Base-by-base conservation (phyloP, 2,329 filamentous ascomycete species). In the Monilinia aucupariae region DNA sequence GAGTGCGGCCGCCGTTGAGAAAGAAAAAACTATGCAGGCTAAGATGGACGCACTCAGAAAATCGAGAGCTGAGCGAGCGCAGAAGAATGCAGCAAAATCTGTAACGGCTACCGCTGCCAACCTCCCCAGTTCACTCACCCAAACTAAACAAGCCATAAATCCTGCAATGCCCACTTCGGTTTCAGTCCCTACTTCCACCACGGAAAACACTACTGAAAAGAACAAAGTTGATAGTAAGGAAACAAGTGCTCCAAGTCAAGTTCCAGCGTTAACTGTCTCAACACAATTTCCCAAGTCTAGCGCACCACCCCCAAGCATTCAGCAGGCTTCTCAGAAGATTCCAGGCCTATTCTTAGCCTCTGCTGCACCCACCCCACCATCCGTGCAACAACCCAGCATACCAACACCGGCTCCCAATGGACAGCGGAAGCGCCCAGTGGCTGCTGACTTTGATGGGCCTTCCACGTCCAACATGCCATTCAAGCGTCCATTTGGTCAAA, bases 41-140 rank as follows among this genome's bases (percentile, higher is more conserved):
- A 91, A 91, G 68, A 87, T 96, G 71, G 90, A 91, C 64, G 88
- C 88, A 27, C 77, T 94, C 27, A 85, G 85, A 68, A 86, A 84
- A 69, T 78, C 81, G 43, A 78, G 82, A 39, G 78, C 82, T 70
- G 76, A 75, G 59, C 69, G 79, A 17, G 74, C 76, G 27, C 68
- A 73, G 59, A 68, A 78, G 73, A 69, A 74, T 55, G 64, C 75
- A 72, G 68, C 74, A 71, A 71, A 74, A 63, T 69, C 61, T 50
- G 52, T 61, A 32, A 61, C 64, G 53, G 48, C 65, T 20, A 39
- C 61, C 5, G 30, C 54, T 50, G 27, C 59, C 20, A 60, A 37
- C 17, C 58, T 64, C 22, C 32, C 45, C 15, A 62, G 48, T 34
- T 15, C 45, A 13, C 12, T 50, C 17, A 12, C 27, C 54, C 62